A percentile compares a stretch with the other conserved stretches of the same genome.
Conservation (phyloP, 2,329 filamentous ascomycete species). For the Talaromyces sp. region DNA sequence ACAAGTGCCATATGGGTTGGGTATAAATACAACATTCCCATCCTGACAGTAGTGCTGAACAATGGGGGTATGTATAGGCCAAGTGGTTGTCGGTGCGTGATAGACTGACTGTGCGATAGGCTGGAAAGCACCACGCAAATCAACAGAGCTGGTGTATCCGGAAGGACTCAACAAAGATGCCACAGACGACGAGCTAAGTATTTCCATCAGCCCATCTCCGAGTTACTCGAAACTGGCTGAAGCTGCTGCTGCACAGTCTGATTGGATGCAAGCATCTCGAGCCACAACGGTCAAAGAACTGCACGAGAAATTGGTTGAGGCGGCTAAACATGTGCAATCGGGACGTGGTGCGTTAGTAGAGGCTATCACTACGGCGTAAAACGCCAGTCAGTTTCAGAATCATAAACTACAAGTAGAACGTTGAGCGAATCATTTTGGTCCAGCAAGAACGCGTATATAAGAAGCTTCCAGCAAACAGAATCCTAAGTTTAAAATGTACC, state of each 20-base stretch:
- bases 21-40: conserved; percentile 10
- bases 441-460: not conserved
- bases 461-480: not conserved
- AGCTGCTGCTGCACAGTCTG: not conserved
- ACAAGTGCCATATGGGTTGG: conserved; percentile 8
- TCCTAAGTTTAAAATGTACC: not conserved
- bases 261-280: not conserved
- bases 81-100: not conserved
- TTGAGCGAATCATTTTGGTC: not conserved
- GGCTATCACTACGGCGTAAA: not conserved
- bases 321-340: not conserved
- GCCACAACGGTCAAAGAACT: not conserved
- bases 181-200: not conserved
- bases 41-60: not conserved
- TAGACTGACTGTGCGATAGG: not conserved
- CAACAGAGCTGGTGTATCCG: conserved; percentile 9
- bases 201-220: not conserved
- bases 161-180: conserved; percentile 10
- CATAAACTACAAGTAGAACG: not conserved
- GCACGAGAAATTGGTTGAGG: not conserved
- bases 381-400: not conserved
- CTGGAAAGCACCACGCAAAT: conserved; percentile 13
- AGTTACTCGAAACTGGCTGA: not conserved
- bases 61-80: not conserved
- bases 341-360: not conserved